Conservation (phyloP, 2,329 filamentous ascomycete genomes). For the Colletotrichum endophyticum region DNA sequence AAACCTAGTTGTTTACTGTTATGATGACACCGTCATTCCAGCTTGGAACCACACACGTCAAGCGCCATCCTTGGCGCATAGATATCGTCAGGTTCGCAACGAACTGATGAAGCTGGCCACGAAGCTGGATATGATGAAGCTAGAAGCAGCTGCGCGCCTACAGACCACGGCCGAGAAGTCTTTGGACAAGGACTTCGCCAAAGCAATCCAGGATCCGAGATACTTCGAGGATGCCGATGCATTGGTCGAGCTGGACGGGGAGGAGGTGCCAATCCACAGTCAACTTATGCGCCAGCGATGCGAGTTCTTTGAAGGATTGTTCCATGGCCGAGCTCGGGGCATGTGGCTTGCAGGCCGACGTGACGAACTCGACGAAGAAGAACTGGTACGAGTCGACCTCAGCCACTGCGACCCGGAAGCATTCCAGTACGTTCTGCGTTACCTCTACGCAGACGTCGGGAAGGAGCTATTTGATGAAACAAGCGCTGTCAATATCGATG, state of each 20-base stretch:
- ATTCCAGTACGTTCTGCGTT: constrained; percentile 79
- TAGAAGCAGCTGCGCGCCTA: constrained; percentile 79
- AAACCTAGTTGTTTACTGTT: constrained; percentile 80
- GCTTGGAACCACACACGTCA: constrained; percentile 84
- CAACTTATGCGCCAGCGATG: constrained; percentile 81
- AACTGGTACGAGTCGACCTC: constrained; percentile 74
- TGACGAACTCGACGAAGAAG: constrained; percentile 38
- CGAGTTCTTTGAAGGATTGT: constrained; percentile 90
- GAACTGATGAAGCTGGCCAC: constrained; percentile 90
- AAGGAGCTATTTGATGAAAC: constrained; percentile 82
- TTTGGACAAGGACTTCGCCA: constrained; percentile 72
- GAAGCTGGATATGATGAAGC: constrained; percentile 69
- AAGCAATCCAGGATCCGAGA: constrained; percentile 68
- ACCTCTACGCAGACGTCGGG: constrained; percentile 85
- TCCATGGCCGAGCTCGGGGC: constrained; percentile 84
- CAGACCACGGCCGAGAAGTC: constrained; percentile 70
- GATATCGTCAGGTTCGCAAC: constrained; percentile 79
- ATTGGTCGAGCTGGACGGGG: constrained; percentile 77
- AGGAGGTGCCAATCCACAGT: constrained; percentile 77
- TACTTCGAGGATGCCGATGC: constrained; percentile 86
- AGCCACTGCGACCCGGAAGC: constrained; percentile 76
- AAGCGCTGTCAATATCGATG: constrained; percentile 73
- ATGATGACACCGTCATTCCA: constrained; percentile 80
- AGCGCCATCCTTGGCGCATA: constrained; percentile 67
- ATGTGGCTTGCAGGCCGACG: constrained; percentile 80